A percentile compares a stretch with the other conserved stretches of the same genome.
Conservation (phyloP, 768 basidiomycete species). For the Termitomyces titanicus region DNA sequence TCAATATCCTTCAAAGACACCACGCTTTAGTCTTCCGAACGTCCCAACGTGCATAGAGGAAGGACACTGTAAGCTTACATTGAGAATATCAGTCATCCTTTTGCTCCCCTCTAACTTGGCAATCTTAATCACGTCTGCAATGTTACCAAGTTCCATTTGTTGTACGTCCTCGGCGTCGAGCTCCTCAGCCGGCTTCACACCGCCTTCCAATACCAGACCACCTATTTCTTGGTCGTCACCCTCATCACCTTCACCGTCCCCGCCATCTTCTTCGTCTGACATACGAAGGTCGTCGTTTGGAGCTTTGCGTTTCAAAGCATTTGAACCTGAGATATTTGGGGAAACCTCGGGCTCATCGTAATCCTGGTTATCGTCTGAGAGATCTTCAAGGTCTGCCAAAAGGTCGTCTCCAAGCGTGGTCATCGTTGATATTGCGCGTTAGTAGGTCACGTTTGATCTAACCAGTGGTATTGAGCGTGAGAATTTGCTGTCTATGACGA, state of each 20-base stretch:
- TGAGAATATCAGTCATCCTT: slow-evolving; percentile 82
- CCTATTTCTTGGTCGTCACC: slow-evolving; percentile 43
- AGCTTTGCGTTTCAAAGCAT: slow-evolving; percentile 63
- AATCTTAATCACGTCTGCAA: slow-evolving; percentile 85
- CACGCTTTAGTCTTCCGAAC: background rate
- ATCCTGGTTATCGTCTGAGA: slow-evolving; percentile 65
- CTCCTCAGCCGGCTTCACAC: slow-evolving; percentile 92
- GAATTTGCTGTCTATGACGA: background rate
- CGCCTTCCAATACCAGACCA: slow-evolving; percentile 77
- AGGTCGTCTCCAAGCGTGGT: slow-evolving; percentile 89
- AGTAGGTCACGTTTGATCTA: too few relatives aligned
- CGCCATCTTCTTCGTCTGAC: slow-evolving; percentile 52
- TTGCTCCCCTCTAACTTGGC: slow-evolving; percentile 88
- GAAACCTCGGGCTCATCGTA: slow-evolving; percentile 23
- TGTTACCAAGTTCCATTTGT: slow-evolving; percentile 82
- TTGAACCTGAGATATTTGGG: slow-evolving; percentile 20
- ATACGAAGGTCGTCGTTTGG: slow-evolving; percentile 49
- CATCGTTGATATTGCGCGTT: slow-evolving; percentile 35
- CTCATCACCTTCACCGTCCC: slow-evolving; percentile 42
- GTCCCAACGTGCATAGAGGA: background rate
- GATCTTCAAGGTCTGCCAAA: slow-evolving; percentile 85
- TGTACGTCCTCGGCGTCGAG: slow-evolving; percentile 92
- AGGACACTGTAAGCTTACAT: slow-evolving; percentile 37
- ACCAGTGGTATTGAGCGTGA: background rate
- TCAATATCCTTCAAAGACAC: slow-evolving; percentile 73